phyloP scores from a whole-genome alignment of 305 asterid species.

The Petunia hybrid region DNA sequence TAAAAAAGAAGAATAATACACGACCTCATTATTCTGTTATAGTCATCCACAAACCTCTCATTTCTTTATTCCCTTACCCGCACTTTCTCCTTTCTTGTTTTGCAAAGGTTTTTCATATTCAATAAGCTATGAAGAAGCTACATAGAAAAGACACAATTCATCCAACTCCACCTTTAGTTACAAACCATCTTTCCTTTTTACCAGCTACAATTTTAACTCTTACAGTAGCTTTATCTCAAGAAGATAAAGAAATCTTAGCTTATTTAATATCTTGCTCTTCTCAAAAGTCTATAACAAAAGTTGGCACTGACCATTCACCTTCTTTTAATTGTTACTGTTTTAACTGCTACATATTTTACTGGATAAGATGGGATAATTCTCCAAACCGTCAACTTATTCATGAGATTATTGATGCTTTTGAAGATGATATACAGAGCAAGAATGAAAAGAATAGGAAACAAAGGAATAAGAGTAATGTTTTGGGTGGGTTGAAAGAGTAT shows the following conservation, averaged over 20 bases:
- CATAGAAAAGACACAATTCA: slow-evolving; percentile 44
- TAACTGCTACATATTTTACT: slow-evolving; percentile 76
- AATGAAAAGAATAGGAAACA: slow-evolving; percentile 53
- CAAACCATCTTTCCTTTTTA: slow-evolving; percentile 45
- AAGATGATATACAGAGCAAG: slow-evolving; percentile 58
- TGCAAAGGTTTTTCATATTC: too few species aligned
- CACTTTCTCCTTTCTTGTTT: too few species aligned
- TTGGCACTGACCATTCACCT: slow-evolving; percentile 13
- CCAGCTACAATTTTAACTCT: slow-evolving; percentile 47
- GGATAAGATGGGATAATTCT: slow-evolving; percentile 86
- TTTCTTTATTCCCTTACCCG: too few species aligned
- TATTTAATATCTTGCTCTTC: slow-evolving; percentile 45
- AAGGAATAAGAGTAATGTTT: slow-evolving; percentile 48
- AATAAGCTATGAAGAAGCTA: slow-evolving; percentile 40
- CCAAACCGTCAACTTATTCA: slow-evolving; percentile 82
- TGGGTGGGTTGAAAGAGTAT: too few species aligned
- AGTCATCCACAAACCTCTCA: too few species aligned
- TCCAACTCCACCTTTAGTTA: slow-evolving; percentile 38
- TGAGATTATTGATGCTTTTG: slow-evolving; percentile 80
- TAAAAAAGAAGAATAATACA: too few species aligned
- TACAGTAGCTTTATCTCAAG: slow-evolving; percentile 37
- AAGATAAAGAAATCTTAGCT: slow-evolving; percentile 46
- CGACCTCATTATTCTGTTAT: too few species aligned
- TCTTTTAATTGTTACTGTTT: slow-evolving; percentile 68
- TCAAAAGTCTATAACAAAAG: background rate